Conservation (phyloP, 331 rosid genomes). For the Quercus tomentella region DNA sequence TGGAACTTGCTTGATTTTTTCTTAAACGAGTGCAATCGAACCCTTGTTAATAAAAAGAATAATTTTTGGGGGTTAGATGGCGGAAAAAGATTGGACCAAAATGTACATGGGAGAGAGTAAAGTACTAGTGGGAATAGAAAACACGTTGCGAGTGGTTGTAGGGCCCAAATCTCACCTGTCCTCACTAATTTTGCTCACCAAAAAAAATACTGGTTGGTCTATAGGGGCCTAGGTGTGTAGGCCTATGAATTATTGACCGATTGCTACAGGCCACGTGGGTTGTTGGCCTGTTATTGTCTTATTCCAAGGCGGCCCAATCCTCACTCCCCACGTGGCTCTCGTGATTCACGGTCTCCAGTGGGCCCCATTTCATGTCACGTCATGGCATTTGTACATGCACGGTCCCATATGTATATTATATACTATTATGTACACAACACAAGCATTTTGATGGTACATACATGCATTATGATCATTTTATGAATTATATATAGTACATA, state of each 20-base stretch:
- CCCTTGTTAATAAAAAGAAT: too few species aligned
- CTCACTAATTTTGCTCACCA: not conserved
- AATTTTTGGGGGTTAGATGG: too few species aligned
- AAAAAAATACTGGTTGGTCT: not conserved
- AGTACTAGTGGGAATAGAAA: too few species aligned
- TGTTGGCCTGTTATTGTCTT: conserved; percentile 59
- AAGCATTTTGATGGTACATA: too few species aligned
- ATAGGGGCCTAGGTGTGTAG: not conserved
- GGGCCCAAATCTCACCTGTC: not conserved
- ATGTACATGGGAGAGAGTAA: too few species aligned
- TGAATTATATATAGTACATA: too few species aligned
- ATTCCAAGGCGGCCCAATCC: conserved; percentile 13
- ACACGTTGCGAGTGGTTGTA: not conserved
- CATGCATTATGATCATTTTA: too few species aligned
- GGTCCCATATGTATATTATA: not conserved
- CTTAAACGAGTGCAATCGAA: too few species aligned
- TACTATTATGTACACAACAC: not conserved
- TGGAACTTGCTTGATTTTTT: too few species aligned
- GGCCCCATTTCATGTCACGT: not conserved
- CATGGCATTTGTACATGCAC: not conserved
- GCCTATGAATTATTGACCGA: conserved; percentile 26
- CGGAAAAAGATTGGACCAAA: too few species aligned
- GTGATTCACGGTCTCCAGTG: not conserved
- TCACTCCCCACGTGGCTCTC: conserved; percentile 8
- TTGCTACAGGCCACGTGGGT: conserved; percentile 59